Conservation (phyloP, 805 yeast species). For the Blastobotrys mokoenaii region DNA sequence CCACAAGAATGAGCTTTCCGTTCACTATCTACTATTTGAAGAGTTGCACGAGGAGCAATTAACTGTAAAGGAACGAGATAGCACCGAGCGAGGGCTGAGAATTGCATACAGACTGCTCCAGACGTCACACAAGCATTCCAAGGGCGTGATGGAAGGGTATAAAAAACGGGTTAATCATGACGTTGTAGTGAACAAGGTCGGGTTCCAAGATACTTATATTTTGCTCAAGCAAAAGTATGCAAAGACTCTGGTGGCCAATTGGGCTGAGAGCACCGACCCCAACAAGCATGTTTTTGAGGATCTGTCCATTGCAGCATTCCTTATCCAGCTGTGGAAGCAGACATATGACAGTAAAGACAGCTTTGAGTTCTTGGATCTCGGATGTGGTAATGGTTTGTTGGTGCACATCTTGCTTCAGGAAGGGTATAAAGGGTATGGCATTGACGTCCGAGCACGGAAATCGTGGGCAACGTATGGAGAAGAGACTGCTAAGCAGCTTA, state of each 20-base stretch:
- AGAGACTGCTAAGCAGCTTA: constrained; percentile 47
- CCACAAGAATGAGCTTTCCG: constrained; percentile 41
- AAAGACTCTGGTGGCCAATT: constrained; percentile 58
- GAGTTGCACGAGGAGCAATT: neutral
- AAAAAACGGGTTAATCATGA: constrained; percentile 86
- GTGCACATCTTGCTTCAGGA: constrained; percentile 69
- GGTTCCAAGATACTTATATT: constrained; percentile 77
- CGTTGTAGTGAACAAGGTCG: constrained; percentile 68
- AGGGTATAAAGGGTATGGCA: constrained; percentile 76
- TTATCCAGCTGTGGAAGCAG: constrained; percentile 75
- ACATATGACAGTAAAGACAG: constrained; percentile 34
- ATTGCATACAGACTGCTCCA: constrained; percentile 73
- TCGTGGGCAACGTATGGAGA: constrained; percentile 76
- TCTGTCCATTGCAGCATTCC: constrained; percentile 87
- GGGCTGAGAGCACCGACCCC: constrained; percentile 96
- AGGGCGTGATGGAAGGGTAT: constrained; percentile 77
- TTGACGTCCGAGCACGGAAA: constrained; percentile 83
- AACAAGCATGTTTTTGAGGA: constrained; percentile 95
- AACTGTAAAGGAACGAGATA: constrained; percentile 7
- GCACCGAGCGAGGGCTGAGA: constrained; percentile 56
- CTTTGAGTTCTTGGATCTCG: constrained; percentile 77
- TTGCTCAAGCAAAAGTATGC: constrained; percentile 77
- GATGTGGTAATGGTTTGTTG: constrained; percentile 90
- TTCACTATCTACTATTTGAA: constrained; percentile 65
- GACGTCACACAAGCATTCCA: constrained; percentile 77